phyloP scores from a whole-genome alignment of 2,329 filamentous ascomycete genomes.

The Nigrospora osmanthi region DNA sequence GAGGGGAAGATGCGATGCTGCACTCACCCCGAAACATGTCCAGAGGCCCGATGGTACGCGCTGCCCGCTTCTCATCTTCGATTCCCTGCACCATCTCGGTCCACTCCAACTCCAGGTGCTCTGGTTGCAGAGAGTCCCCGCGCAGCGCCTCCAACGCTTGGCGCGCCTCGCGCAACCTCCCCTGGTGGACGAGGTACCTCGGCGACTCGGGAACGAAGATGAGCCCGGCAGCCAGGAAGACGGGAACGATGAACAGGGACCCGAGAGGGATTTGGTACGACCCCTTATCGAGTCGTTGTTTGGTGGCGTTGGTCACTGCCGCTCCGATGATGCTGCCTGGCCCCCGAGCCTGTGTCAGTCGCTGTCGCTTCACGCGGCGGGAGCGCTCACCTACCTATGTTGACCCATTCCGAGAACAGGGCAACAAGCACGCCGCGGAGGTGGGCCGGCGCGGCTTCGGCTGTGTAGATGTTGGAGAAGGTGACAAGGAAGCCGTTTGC shows the following conservation, averaged over 20 bases:
- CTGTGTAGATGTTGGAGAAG: constrained; percentile 37
- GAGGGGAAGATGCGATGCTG: not conserved
- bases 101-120: constrained; percentile 29
- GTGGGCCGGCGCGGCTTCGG: constrained; percentile 38
- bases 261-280: no score
- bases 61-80: constrained; percentile 26
- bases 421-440: constrained; percentile 39
- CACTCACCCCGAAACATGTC: constrained; percentile 27
- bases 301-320: no score
- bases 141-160: constrained; percentile 20
- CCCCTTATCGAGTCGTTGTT: no score
- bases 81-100: constrained; percentile 29
- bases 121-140: constrained; percentile 17
- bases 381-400: constrained; percentile 36
- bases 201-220: no score
- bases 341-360: no score
- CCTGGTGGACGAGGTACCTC: constrained; percentile 31
- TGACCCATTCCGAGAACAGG: constrained; percentile 40
- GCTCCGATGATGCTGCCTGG: no score
- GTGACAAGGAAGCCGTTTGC: no score
- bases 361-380: constrained; percentile 19
- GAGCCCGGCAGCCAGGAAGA: no score
- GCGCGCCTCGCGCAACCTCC: constrained; percentile 19
- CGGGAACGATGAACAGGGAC: no score
- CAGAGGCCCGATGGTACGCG: constrained; percentile 20